Conservation (phyloP, 2,329 filamentous ascomycete species). For the Pyrenophora tritici-repentis region DNA sequence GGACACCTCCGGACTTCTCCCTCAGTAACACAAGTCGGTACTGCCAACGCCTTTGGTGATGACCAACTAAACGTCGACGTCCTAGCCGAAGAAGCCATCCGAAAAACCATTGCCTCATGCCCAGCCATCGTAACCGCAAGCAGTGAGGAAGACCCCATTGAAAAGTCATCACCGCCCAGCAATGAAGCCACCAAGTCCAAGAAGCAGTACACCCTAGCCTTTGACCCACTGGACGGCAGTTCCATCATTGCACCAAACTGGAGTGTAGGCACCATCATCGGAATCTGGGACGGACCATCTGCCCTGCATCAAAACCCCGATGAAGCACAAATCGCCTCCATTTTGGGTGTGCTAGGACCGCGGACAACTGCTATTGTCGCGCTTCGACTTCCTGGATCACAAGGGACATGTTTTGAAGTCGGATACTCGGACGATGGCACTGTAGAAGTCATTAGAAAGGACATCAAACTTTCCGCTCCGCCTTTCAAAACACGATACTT, state of each 20-base stretch:
- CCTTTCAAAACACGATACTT: constrained; percentile 61
- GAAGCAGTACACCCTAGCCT: constrained; percentile 60
- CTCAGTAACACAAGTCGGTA: constrained; percentile 30
- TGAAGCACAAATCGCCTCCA: constrained; percentile 36
- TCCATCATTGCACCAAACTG: constrained; percentile 57
- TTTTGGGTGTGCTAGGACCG: constrained; percentile 44
- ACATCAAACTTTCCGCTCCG: not conserved
- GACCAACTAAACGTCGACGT: constrained; percentile 64
- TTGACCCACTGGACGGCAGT: constrained; percentile 67
- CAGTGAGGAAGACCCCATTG: constrained; percentile 64
- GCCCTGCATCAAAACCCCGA: constrained; percentile 30
- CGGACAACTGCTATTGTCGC: constrained; percentile 57
- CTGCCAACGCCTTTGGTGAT: constrained; percentile 61
- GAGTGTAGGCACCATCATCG: constrained; percentile 61
- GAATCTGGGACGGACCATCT: constrained; percentile 54
- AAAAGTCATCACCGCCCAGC: constrained; percentile 45
- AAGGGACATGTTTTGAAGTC: constrained; percentile 58
- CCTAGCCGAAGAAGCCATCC: constrained; percentile 61
- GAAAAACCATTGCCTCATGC: constrained; percentile 59
- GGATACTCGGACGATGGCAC: constrained; percentile 46
- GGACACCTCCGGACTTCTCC: constrained; percentile 18
- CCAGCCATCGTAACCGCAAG: constrained; percentile 61
- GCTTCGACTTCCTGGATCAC: constrained; percentile 52
- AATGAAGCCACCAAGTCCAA: constrained; percentile 26
- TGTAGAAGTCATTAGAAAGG: constrained; percentile 51